Evolutionary conservation across 1,139 yeast species (phyloP), one percentile per base, ranked within the genome.

Genomic region (Kurtzmaniella quercitrusa): DNA sequence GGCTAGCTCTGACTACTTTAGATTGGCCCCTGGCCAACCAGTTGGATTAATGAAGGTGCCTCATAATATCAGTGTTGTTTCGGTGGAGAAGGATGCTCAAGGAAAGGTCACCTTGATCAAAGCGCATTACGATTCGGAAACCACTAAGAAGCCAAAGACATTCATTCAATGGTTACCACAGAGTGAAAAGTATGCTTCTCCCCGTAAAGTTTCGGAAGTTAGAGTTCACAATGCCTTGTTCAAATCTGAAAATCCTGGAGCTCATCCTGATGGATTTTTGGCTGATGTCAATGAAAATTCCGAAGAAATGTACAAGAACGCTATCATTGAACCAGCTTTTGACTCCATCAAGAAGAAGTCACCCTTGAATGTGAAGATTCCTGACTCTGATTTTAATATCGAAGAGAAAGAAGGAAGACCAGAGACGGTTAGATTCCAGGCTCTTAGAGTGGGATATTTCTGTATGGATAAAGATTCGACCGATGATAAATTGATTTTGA

Each of bases 31-130:
- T 17, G 86, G 85, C 41, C 96, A 91, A 70, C 81, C 96, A 3
- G 98, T 94, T 51, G 99, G 99, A n/a, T 74, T 94, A 56, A 80
- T 94, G 74, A 89, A 82, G 64, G 96, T 93, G 27, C 96, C 98
- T 47, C 79, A 77, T 68, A 89, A 85, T 48, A 75, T 94, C 50
- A 77, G 85, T 44, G 94, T 86, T 55, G 82, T 81, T 46, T 76
- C 82, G 38, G 77, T 81, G 47, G 87, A 83, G 51, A 80, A 73
- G 56, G 85, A 85, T 55, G 70, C 62, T 18, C 52, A 65, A 1
- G 97, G 96, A 19, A 71, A 77, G 41, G 78, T 90, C 43, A 68
- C 70, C 16, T 81, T 80, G 64, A 79, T 94, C 46, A 83, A 84
- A 52, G 96, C 87, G 40, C 79, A 85, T 57, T 93, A 93, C 62